Base-by-base conservation (phyloP, 2,329 filamentous ascomycete species). In the Fusarium miscanthi region DNA sequence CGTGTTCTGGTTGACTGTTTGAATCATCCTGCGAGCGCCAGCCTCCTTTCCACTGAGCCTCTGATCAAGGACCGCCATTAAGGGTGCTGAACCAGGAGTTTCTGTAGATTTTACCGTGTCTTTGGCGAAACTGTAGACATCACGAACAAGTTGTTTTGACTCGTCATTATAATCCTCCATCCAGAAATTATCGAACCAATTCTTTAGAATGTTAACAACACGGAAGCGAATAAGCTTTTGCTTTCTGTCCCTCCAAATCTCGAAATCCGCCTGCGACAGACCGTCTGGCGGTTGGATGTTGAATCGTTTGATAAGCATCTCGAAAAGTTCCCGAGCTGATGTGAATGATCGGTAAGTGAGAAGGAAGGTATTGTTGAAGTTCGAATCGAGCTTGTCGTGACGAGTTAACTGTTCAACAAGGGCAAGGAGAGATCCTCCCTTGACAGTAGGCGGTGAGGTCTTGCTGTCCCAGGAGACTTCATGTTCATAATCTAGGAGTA, bases 181-280 rank as follows among this genome's bases (percentile, higher is more conserved):
- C 96, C 96, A 99, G 81, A 96, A 98, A 76, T 93, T 95, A 80
- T 98, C 96, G 75, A 99, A 96, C 96, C 96, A 99, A 82, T 91
- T 97, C 87, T 98, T 98, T 52, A 99, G 85, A 72, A 98, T 98
- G 78, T 98, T 99, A 73, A 99, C 94, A 5, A 99, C 95, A 45
- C 96, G 91, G 84, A 99, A 97, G 40, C 96, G 90, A 69, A 98
- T 98, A 9, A 94, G 93, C 79, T 97, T 98, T 81, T 98, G 96
- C 84, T 99, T 99, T 79, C 92, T 91, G 80, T 97, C 94, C 40
- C 93, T 90, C 96, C 96, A 99, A 35, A 89, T 86, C 61, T 97
- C 93, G 76, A 93, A 94, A 73, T 98, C 94, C 42, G 88, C 84
- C 59, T 89, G 88, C 13, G 85, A 90, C 56, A 99, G 85, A 10